These are phyloP conservation scores for Lanmaoa pseudosensibilis DNA, from an alignment of 768 basidiomycete species.

Conservation along the genomic window DNA sequence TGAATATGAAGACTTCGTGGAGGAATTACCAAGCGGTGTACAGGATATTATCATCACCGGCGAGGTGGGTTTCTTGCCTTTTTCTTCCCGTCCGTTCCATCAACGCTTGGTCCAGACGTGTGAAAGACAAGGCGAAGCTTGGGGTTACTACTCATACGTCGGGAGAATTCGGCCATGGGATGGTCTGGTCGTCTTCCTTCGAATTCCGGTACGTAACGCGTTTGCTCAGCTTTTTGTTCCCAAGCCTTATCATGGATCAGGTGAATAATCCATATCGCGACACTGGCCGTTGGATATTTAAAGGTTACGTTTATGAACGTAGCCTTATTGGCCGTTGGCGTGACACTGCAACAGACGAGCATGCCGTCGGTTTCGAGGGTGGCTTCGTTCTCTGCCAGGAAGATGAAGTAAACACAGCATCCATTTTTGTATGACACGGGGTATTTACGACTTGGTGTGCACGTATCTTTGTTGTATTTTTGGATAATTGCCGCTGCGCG, in stretches of 20 bases:
- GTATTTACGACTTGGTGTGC: conserved; percentile 17
- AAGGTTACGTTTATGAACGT: conserved; percentile 49
- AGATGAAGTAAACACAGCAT: conserved; percentile 23
- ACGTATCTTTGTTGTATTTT: conserved; percentile 12
- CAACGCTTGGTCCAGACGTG: conserved; percentile 36
- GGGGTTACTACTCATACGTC: conserved; percentile 47
- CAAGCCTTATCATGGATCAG: conserved; percentile 29
- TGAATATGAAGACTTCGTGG: conserved; percentile 40
- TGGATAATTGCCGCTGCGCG: conserved; percentile 12
- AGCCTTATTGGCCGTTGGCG: conserved; percentile 58
- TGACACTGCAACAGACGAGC: conserved; percentile 43
- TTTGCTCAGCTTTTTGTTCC: not conserved
- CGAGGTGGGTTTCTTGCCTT: conserved; percentile 35
- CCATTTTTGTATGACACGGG: conserved; percentile 17
- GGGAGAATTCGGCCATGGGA: conserved; percentile 55
- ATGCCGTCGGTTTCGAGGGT: conserved; percentile 49
- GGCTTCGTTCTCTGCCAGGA: conserved; percentile 45
- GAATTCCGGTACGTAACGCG: conserved; percentile 41
- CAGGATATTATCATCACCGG: conserved; percentile 54
- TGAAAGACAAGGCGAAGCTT: conserved; percentile 45
- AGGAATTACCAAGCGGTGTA: conserved; percentile 42
- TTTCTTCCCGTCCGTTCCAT: not conserved
- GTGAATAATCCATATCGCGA: conserved; percentile 30
- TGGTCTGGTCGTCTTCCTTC: conserved; percentile 47
- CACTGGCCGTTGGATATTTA: conserved; percentile 50